Evolutionary conservation across 306 rosid species (phyloP).

Genomic region (Casuarina glauca): DNA sequence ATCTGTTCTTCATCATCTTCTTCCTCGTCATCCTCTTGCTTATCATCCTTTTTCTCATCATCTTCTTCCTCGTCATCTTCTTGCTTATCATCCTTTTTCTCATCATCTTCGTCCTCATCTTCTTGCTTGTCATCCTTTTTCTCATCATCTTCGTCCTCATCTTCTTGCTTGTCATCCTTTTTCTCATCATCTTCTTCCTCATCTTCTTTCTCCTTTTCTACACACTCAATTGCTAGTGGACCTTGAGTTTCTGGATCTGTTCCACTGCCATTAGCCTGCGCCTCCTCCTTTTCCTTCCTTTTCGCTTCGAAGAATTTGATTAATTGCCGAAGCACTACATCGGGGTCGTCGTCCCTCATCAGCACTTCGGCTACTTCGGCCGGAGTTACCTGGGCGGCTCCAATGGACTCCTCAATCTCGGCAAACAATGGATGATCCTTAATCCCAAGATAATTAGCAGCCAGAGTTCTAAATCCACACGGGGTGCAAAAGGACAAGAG

Average conservation of each 20-base stretch:
- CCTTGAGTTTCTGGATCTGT: slow-evolving; percentile 4
- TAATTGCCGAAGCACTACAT: slow-evolving; percentile 16
- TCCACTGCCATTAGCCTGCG: slow-evolving; percentile 4
- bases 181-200: neutral
- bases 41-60: no score
- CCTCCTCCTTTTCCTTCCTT: slow-evolving; percentile 31
- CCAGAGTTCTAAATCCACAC: slow-evolving; percentile 31
- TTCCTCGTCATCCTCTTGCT: no score
- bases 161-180: neutral
- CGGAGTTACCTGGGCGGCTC: slow-evolving; percentile 32
- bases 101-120: no score
- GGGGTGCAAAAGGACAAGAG: slow-evolving; percentile 60
- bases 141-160: neutral
- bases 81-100: no score
- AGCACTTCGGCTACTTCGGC: slow-evolving; percentile 45
- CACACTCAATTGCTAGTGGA: slow-evolving; percentile 1
- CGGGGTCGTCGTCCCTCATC: slow-evolving; percentile 23
- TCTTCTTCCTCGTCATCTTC: no score
- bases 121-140: neutral
- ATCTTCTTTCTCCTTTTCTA: neutral
- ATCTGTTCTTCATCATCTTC: neutral
- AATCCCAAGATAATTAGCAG: slow-evolving; percentile 41
- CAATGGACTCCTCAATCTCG: slow-evolving; percentile 28
- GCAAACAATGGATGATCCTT: slow-evolving; percentile 26
- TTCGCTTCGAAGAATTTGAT: slow-evolving; percentile 25